A percentile compares a stretch with the other conserved stretches of the same genome.
phyloP scores from a whole-genome alignment of 495 filamentous ascomycete genomes.

The Daldinia caldariorum region DNA sequence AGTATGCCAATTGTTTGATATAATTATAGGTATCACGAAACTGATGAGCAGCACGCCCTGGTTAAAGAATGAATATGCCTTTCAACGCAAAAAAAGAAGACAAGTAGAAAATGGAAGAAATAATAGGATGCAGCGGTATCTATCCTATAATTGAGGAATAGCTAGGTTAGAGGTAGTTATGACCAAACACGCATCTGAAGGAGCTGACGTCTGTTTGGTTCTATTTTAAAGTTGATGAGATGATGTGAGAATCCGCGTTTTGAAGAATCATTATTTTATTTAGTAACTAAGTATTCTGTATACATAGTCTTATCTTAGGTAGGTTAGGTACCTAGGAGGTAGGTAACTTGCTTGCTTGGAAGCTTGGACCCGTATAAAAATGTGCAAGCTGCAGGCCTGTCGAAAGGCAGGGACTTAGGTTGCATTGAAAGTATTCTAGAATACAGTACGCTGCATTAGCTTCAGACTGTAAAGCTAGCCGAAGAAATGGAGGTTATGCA shows the following conservation, averaged over 20 bases:
- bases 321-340: too few relatives aligned
- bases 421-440: slow-evolving; percentile 38
- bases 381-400: neutral
- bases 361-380: neutral
- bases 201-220: neutral
- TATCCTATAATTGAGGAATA: neutral
- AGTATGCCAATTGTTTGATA: neutral
- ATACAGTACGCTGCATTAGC: slow-evolving; percentile 14
- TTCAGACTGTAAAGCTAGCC: slow-evolving; percentile 15
- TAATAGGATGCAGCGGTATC: neutral
- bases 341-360: neutral
- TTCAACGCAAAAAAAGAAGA: neutral
- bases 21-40: neutral
- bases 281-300: too few relatives aligned
- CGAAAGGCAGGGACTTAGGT: slow-evolving; percentile 11
- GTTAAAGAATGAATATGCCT: neutral
- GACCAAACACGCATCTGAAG: neutral
- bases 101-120: neutral
- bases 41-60: neutral
- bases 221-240: slow-evolving; percentile 6
- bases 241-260: neutral
- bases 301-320: too few relatives aligned
- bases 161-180: neutral
- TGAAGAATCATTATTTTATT: neutral
- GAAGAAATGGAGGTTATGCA: neutral